Evolutionary conservation across 164 flowering plant genomes (phyloP), one percentile per base, ranked within the genome.

Genomic region (Echeveria elegans): DNA sequence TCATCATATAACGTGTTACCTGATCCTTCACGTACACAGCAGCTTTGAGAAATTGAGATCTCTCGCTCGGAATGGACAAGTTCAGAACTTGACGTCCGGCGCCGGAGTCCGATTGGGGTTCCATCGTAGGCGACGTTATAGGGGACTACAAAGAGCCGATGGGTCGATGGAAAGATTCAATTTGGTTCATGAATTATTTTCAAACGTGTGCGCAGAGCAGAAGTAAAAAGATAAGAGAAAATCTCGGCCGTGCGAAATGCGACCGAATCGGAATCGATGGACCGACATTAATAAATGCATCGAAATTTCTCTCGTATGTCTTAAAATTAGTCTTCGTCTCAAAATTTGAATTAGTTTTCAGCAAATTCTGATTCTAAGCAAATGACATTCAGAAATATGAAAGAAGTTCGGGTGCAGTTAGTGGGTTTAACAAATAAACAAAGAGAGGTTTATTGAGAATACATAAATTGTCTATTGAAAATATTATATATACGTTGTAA

Each of bases 41-140:
- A 11, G 60, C 30, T 14, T 53, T 53, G 60, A 53, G 60, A 53
- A 53, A 53, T n/a, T n/a, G n/a, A n/a, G n/a, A n/a, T 24, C 60
- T 26, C 18, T 53, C 60, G 12, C 18, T 9, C 18, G 60, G 60
- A 53, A 53, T 53, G 2, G 30, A 10, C 5, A 53, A 53, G 31
- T 28, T 53, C 31, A 53, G 60, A 53, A 1, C 5, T 11, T 28
- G 11, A 26, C 5, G 3, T 30, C 31, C 10, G 11, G 28, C 14
- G 29, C 9, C 28, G 58, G 58, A 52, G n/a, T n/a, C n/a, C n/a
- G n/a, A n/a, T 28, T 52, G 16, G 60, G 28, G 26, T 5, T 53
- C 60, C 60, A 26, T 53, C 30, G 60, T 53, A 16, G 31, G 60
- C 30, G 60, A 53, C 60, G 26, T 53, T 24, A 26, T 40, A 11